These are phyloP conservation scores for Fusarium haematococcum DNA, from an alignment of 2,329 filamentous ascomycete genomes.

Conservation along the genomic window DNA sequence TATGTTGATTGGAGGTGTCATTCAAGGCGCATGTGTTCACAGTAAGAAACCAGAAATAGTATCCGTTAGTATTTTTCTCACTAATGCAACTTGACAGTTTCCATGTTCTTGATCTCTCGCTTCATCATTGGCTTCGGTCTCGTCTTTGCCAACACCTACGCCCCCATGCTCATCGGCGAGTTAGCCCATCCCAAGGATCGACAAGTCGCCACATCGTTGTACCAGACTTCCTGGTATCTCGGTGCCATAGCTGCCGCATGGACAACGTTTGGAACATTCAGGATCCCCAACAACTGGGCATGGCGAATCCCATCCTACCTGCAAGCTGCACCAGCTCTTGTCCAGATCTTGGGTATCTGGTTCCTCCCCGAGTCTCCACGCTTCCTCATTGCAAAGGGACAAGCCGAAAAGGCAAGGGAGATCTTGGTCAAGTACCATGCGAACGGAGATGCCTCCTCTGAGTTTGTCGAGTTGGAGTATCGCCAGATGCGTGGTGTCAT, in stretches of 20 bases:
- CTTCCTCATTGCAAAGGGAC: constrained; percentile 61
- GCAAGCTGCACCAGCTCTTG: constrained; percentile 30
- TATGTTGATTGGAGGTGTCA: constrained; percentile 53
- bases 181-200: constrained; percentile 65
- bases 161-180: constrained; percentile 65
- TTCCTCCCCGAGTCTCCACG: constrained; percentile 72
- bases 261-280: constrained; percentile 55
- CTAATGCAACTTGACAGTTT: constrained; percentile 44
- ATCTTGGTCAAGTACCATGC: constrained; percentile 28
- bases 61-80: neutral
- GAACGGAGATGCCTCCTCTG: neutral
- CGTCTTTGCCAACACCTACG: constrained; percentile 62
- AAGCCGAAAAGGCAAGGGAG: constrained; percentile 52
- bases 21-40: constrained; percentile 45
- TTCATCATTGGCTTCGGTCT: constrained; percentile 66
- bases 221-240: constrained; percentile 62
- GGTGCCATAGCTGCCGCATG: constrained; percentile 57
- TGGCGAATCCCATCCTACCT: constrained; percentile 48
- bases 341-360: constrained; percentile 50
- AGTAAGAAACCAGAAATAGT: constrained; percentile 24
- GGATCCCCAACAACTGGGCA: constrained; percentile 45
- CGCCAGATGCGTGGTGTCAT: constrained; percentile 32
- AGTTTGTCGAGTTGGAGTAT: constrained; percentile 27
- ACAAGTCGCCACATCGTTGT: constrained; percentile 63
- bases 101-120: constrained; percentile 65